Base-by-base conservation (phyloP, 257 asterid species). In the Thymus quinquecostatus region DNA sequence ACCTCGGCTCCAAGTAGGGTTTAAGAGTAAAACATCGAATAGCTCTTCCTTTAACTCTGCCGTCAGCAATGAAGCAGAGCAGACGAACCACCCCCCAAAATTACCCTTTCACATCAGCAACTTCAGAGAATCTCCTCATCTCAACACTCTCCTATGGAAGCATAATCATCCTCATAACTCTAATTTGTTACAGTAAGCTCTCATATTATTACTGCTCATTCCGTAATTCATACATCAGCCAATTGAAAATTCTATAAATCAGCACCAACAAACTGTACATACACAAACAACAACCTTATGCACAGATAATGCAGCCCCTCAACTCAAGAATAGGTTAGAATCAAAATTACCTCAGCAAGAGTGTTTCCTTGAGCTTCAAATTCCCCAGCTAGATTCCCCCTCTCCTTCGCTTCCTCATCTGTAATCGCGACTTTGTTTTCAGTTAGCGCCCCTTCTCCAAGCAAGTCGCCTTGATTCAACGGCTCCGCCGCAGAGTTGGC, bases 321-420 rank as follows among this genome's bases (percentile, higher is more conserved):
- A 9, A 29, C 71, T 32, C 33, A 6, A 66, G 55, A 30, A n/a
- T 10, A 29, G 0, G 30, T 9, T 30, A 30, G 10, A 55, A 4
- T 11, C 2, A 6, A 32, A 63, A 71, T 28, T 80, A 91, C 98
- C 96, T 89, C 89, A 69, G 98, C 96, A 57, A 92, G 91, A 73
- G 80, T 75, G 75, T 89, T 92, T 45, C 98, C 98, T 63, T 72
- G 86, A 66, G 85, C 82, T 84, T 89, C 89, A 61, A 78, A 92
- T 10, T 81, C 80, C 6, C 57, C 79, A 11, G 90, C 86, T 50
- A 83, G 83, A 69, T 79, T 82, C 68, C 60, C 53, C 21, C 71
- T 74, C 61, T 77, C 51, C 28, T 74, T 87, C 33, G 79, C 82
- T 67, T 45, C 84, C 43, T 78, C 81, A 32, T 64, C 75, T 5